Percentiles rank a stretch among this genome's conserved stretches.
phyloP scores from a whole-genome alignment of 179 eudicot genomes.

The Camellia oleifera region DNA sequence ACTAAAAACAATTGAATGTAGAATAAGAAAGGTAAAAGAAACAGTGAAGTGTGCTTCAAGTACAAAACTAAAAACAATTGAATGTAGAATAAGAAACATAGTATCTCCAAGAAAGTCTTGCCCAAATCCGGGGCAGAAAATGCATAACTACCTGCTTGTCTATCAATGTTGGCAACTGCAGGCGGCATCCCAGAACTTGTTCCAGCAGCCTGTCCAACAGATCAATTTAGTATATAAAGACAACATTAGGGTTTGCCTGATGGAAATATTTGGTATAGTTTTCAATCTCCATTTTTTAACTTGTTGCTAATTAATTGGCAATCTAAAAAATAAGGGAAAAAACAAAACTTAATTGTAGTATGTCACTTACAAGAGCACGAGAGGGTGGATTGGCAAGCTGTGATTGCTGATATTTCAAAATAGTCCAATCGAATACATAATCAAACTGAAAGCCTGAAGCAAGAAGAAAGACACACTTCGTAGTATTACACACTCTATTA shows the following conservation, averaged over 20 bases:
- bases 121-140: background rate
- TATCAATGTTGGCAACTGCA: conserved; percentile 33
- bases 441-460: conserved; percentile 79
- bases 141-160: conserved; percentile 43
- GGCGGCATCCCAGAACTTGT: conserved; percentile 61
- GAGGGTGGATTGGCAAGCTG: conserved; percentile 74
- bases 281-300: background rate
- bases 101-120: background rate
- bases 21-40: background rate
- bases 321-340: background rate
- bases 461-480: background rate
- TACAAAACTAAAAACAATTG: background rate
- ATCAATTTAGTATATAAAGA: background rate
- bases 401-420: conserved; percentile 83
- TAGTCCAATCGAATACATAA: conserved; percentile 85
- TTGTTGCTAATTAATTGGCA: background rate
- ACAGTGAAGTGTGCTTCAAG: background rate
- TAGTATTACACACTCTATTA: background rate
- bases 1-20: background rate
- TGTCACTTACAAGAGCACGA: conserved; percentile 54
- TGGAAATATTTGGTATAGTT: background rate
- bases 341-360: background rate
- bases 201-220: conserved; percentile 41
- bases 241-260: background rate
- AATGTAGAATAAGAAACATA: background rate